Evolutionary conservation across 2,329 filamentous ascomycete species (phyloP), one percentile per base, ranked within the genome.

Genomic region (Neofusicoccum sp.): DNA sequence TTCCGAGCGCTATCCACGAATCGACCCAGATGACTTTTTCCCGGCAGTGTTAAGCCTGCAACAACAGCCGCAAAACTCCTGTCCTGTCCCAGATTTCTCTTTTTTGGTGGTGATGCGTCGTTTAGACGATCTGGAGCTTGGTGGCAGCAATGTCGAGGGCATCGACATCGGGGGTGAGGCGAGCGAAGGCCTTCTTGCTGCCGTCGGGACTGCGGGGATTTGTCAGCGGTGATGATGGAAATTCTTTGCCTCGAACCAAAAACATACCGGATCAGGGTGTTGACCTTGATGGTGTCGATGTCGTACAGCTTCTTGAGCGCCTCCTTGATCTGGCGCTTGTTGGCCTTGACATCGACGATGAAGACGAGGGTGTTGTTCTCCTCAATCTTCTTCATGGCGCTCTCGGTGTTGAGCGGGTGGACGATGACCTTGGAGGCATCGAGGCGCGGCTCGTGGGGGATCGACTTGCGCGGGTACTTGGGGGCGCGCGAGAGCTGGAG

Each of bases 301-400:
- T 98, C 95, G 81, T 99, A 99, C 70, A 98, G 89, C 89, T 95
- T 96, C 92, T 98, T 99, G 71, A 99, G 84, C 66, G 93, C 90
- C 74, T 87, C 85, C 87, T 97, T 97, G 84, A 99, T 99, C 85
- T 99, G 95, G 78, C 92, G 88, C 91, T 99, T 99, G 89, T 99
- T 99, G 80, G 93, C 88, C 73, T 76, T 76, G 80, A 93, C 83
- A 72, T 97, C 90, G 76, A 96, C 91, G 72, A 96, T 96, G 86
- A 97, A 97, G 78, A 96, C 91, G 58, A 99, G 88, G 70, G 95
- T 99, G 88, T 99, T 99, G 88, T 99, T 93, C 89, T 99, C 95
- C 86, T 99, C 95, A 73, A 99, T 97, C 90, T 97, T 97, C 91
- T 99, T 99, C 93, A 99, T 98, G 76, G 96, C 95, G 76, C 89